Evolutionary conservation across 2,329 filamentous ascomycete species (phyloP).

Genomic region (Blastomyces gilchristii): DNA sequence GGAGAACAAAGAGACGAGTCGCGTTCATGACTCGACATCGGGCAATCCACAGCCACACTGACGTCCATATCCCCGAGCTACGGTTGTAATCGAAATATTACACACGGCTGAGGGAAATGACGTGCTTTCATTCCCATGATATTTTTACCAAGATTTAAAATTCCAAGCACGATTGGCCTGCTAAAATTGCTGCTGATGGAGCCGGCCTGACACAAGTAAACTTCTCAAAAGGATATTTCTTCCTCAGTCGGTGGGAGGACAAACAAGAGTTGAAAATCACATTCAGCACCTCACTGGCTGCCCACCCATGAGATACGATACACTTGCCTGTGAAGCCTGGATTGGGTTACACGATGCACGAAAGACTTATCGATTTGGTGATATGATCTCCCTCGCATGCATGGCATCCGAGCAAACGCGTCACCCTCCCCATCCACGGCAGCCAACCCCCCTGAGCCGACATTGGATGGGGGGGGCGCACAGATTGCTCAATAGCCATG

Average conservation of each 20-base stretch:
- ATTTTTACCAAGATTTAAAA: neutral
- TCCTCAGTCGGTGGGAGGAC: neutral
- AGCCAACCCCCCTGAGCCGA: neutral
- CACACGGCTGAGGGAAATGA: neutral
- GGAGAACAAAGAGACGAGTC: neutral
- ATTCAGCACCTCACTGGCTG: neutral
- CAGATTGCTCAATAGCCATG: neutral
- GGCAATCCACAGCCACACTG: neutral
- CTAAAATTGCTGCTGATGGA: neutral
- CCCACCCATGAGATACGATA: neutral
- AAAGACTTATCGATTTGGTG: neutral
- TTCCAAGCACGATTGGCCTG: neutral
- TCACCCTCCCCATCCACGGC: neutral
- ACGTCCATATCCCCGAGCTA: neutral
- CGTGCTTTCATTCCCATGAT: neutral
- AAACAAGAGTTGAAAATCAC: neutral
- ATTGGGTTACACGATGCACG: neutral
- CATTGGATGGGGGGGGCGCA: neutral
- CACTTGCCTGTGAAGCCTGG: neutral
- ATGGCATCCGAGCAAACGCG: slow-evolving; percentile 1
- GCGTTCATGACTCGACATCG: neutral
- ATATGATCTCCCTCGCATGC: slow-evolving; percentile 5
- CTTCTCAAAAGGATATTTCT: neutral
- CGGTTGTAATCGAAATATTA: neutral
- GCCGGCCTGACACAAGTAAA: neutral